A percentile compares a stretch with the other conserved stretches of the same genome.
These are phyloP conservation scores for Coniochaeta prunicola DNA, from an alignment of 2,329 filamentous ascomycete genomes.

Conservation along the genomic window DNA sequence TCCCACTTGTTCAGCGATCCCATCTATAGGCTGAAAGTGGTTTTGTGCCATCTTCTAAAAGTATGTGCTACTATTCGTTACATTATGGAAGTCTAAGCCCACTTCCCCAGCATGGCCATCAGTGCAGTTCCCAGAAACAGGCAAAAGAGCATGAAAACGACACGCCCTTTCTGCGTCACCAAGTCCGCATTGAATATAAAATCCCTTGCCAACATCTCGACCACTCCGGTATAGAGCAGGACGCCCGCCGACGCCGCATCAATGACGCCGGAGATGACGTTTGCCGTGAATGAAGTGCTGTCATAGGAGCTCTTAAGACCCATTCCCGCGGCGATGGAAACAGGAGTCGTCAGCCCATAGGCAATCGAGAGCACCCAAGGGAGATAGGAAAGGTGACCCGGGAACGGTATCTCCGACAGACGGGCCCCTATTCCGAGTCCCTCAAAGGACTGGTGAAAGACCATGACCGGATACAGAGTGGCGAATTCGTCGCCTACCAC, in stretches of 20 bases:
- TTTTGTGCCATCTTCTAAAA: too few relatives aligned
- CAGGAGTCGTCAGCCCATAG: slow-evolving; percentile 44
- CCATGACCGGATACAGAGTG: slow-evolving; percentile 50
- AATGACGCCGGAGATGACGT: slow-evolving; percentile 35
- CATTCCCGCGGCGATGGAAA: slow-evolving; percentile 41
- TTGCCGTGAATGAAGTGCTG: slow-evolving; percentile 30
- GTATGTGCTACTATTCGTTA: too few relatives aligned
- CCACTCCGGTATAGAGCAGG: slow-evolving; percentile 40
- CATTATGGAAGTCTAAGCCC: slow-evolving; percentile 34
- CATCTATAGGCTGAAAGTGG: too few relatives aligned
- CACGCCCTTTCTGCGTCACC: slow-evolving; percentile 28
- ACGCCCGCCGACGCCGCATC: slow-evolving; percentile 40
- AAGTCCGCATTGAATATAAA: slow-evolving; percentile 39
- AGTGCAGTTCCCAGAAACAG: slow-evolving; percentile 32
- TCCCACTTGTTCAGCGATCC: too few relatives aligned
- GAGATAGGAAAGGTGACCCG: slow-evolving; percentile 29
- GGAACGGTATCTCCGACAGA: slow-evolving; percentile 49
- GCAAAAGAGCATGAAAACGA: slow-evolving; percentile 34
- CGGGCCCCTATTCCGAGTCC: slow-evolving; percentile 51
- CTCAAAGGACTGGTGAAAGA: slow-evolving; percentile 59
- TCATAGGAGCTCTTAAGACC: slow-evolving; percentile 23
- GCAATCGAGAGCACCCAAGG: slow-evolving; percentile 40
- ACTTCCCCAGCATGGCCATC: slow-evolving; percentile 44
- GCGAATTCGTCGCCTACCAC: slow-evolving; percentile 50
- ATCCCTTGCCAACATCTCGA: slow-evolving; percentile 40